Evolutionary conservation across 2,329 filamentous ascomycete genomes (phyloP), one percentile per base, ranked within the genome.

Genomic region (Venturia pyrina): DNA sequence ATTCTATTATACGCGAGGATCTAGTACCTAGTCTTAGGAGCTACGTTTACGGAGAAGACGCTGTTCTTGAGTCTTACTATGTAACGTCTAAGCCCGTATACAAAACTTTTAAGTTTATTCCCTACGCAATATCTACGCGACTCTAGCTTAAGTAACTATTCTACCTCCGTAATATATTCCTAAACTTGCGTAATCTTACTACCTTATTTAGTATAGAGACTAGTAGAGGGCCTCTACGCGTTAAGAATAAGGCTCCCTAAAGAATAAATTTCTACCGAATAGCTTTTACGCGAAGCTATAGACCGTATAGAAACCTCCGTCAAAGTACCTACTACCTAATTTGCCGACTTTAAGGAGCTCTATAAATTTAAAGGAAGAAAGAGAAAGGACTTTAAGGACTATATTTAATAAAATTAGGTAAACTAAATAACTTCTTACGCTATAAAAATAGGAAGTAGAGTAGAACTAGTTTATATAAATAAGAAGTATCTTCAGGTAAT

Each of bases 351-450:
- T 72, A 95, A 99, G 80, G 95, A 99, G 81, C 86, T 99, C 61
- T 93, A 98, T 80, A 95, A 98, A 78, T 96, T 90, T 78, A 95
- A 99, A 78, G 93, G 93, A 65, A 87, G 95, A 69, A 98, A 98
- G 80, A 85, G 95, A 71, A 95, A 93, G 77, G 95, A 96, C 73
- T 99, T 96, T 72, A 95, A 99, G 78, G 91, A 96, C 81, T 98
- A 98, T 88, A 91, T 98, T 68, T 88, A 92, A 69, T 89, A 93
- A 69, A 98, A 98, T 75, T 82, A 93, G 73, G 84, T 97, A 75
- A 96, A 96, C 74, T 98, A 84, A 96, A 96, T 82, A 98, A 98
- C 78, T 99, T 95, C 95, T 91, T 95, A 84, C 90, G 93, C 73
- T 99, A 99, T 82, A 93, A 95, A 65, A 90, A 71, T 99, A 93